phyloP scores from a whole-genome alignment of 176 grass and related monocot genomes.

The Cymbopogon citratus region DNA sequence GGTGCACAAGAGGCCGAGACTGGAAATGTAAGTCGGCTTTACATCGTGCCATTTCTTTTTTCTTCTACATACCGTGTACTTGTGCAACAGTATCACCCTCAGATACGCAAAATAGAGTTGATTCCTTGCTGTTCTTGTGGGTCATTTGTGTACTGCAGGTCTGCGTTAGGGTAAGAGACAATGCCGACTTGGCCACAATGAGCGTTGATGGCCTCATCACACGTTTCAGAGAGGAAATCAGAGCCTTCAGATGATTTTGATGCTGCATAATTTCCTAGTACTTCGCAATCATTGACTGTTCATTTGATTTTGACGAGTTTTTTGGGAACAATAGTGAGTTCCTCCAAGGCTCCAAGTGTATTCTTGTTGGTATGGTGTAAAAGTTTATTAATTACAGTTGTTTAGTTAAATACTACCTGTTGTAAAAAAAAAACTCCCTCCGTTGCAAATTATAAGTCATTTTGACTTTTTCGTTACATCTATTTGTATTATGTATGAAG shows the following conservation, averaged over 20 bases:
- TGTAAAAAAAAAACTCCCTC: too few species aligned
- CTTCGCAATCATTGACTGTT: not conserved
- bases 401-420: too few species aligned
- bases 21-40: conserved; percentile 42
- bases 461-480: too few species aligned
- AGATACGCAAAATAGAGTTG: not conserved
- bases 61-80: not conserved
- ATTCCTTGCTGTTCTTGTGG: not conserved
- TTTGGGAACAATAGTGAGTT: not conserved
- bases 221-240: conserved; percentile 59
- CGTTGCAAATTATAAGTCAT: too few species aligned
- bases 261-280: not conserved
- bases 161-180: conserved; percentile 72
- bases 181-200: conserved; percentile 44
- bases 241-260: conserved; percentile 49
- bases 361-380: too few species aligned
- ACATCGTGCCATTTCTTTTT: not conserved
- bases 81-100: not conserved
- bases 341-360: too few species aligned
- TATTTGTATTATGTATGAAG: too few species aligned
- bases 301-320: not conserved
- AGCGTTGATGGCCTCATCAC: conserved; percentile 46
- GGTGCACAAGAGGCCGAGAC: conserved; percentile 77
- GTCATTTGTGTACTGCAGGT: conserved; percentile 44
- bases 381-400: too few species aligned